These are phyloP conservation scores for Thymus quinquecostatus DNA, from an alignment of 257 asterid genomes.

Conservation along the genomic window DNA sequence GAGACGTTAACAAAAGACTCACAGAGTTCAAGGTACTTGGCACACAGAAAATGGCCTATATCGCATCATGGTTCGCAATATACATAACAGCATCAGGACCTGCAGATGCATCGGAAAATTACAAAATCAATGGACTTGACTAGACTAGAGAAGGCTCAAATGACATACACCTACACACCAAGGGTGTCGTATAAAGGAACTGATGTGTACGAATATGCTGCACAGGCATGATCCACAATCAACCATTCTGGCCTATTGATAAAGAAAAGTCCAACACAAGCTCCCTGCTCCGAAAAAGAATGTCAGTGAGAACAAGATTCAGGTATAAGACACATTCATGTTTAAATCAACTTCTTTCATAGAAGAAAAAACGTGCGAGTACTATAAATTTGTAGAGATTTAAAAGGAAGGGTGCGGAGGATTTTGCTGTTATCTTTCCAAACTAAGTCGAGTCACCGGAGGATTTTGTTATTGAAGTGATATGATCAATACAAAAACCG, in stretches of 20 bases:
- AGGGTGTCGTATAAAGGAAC: slow-evolving; percentile 98
- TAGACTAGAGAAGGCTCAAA: slow-evolving; percentile 33
- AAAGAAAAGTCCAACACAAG: slow-evolving; percentile 85
- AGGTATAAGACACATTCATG: slow-evolving; percentile 2
- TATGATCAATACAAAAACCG: slow-evolving; percentile 12
- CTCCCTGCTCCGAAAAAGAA: slow-evolving; percentile 66
- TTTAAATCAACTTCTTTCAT: slow-evolving; percentile 9
- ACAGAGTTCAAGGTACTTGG: slow-evolving; percentile 77
- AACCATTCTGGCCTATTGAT: slow-evolving; percentile 95
- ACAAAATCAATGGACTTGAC: slow-evolving; percentile 30
- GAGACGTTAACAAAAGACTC: slow-evolving; percentile 41
- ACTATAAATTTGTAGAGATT: slow-evolving; percentile 12
- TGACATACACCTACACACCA: slow-evolving; percentile 61
- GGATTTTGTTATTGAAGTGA: neutral
- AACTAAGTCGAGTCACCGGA: slow-evolving; percentile 17
- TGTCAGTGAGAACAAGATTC: slow-evolving; percentile 22
- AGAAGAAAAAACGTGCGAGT: slow-evolving; percentile 11
- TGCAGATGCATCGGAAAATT: slow-evolving; percentile 40
- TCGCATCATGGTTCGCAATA: slow-evolving; percentile 77
- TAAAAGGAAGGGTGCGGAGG: slow-evolving; percentile 16
- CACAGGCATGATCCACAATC: slow-evolving; percentile 89
- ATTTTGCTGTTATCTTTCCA: neutral
- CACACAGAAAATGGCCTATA: slow-evolving; percentile 87
- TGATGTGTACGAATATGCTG: slow-evolving; percentile 86
- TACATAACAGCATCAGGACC: slow-evolving; percentile 98